Base-by-base conservation (phyloP, 306 rosid genomes). In the Alnus glutinosa region DNA sequence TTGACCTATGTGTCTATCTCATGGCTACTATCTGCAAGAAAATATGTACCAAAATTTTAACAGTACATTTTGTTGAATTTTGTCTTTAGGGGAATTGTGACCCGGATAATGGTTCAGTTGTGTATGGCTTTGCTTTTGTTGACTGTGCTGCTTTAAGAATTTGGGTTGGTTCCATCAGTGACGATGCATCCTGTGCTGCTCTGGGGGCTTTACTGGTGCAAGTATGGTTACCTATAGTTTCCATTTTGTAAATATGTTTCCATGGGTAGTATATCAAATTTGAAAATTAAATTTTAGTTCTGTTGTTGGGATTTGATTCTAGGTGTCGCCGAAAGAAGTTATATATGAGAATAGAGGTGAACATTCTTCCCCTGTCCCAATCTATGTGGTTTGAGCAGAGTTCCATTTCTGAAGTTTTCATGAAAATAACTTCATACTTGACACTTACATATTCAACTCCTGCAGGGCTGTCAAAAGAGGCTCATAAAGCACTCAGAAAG, bases 281-380 rank as follows among this genome's bases (percentile, higher is more conserved):
- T 80, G 49, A 61, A 28, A 80, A 66, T 47, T 74, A 15, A 77
- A 78, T 72, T 55, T 82, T 85, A 55, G 78, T 75, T 79, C 68
- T 55, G 57, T 80, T 72, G 8, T 80, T 68, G 79, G 77, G 74
- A 63, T 75, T 85, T 80, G 73, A n/a, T 80, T 59, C 55, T 79
- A 95, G 99, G 99, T 95, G 82, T 91, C 97, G 48, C 99, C 99
- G 30, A 95, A 88, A 87, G 98, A 95, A 87, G 86, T 93, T 83
- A 72, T 91, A 73, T 93, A 86, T 78, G 97, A 95, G 77, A 83
- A 83, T 68, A 86, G 87, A 89, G 98, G 99, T 95, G 82, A 84
- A 71, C 73, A 50, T 71, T 86, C 72, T 83, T 70, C 42, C 64
- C 55, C 19, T 28, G 67, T 71, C 49, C 13, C 28, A 42, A 44